A percentile compares a stretch with the other conserved stretches of the same genome.
Evolutionary conservation across 164 flowering plant genomes (phyloP).

Genomic region (Vitis cinerea): DNA sequence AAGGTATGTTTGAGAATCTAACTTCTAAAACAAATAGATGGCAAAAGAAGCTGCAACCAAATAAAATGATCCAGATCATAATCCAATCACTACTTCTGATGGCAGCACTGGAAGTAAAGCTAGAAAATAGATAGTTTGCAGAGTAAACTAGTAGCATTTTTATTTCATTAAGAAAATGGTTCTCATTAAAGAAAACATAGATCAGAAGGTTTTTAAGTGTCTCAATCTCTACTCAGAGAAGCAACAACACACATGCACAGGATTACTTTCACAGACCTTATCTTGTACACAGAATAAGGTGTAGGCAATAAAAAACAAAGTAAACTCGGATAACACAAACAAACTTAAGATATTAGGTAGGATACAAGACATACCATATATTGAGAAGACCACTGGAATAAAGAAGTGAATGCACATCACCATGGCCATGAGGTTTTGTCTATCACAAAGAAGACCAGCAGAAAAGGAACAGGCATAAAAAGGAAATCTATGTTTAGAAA

Average conservation of each 20-base stretch:
- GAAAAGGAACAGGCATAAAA: constrained; percentile 2
- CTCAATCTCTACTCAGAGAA: neutral
- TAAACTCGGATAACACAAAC: neutral
- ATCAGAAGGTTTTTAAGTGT: neutral
- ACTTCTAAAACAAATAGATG: neutral
- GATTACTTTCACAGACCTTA: neutral
- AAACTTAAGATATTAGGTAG: constrained; percentile 2
- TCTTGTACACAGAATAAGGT: neutral
- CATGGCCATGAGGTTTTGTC: constrained; percentile 99
- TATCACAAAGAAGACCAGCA: constrained; percentile 21
- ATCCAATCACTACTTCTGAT: neutral
- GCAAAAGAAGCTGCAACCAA: neutral
- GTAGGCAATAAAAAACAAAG: neutral
- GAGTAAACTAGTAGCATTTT: neutral
- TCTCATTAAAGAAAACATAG: no score
- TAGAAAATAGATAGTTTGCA: neutral
- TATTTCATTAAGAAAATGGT: neutral
- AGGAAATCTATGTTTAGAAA: neutral
- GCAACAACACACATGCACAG: neutral
- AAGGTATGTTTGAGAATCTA: neutral
- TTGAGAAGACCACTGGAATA: constrained; percentile 84
- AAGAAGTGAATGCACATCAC: constrained; percentile 96
- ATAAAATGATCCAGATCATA: neutral
- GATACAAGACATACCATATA: constrained; percentile 50
- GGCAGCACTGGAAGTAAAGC: neutral